Evolutionary conservation across 2,329 filamentous ascomycete species (phyloP), one percentile per base, ranked within the genome.

Genomic region (Talaromyces amestolkiae): DNA sequence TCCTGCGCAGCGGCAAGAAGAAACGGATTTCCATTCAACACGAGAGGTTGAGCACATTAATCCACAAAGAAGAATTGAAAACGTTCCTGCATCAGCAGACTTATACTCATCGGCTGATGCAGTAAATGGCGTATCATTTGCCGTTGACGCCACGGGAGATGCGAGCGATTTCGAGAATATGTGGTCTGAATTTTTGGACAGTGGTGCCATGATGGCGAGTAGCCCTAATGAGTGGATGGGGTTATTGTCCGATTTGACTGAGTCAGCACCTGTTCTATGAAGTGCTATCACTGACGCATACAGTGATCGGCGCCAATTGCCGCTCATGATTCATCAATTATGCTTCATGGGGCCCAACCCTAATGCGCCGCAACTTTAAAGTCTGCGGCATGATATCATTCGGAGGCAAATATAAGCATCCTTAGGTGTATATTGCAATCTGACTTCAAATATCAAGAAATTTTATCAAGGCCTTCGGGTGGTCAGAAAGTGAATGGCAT

Each of bases 141-240:
- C 61, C 33, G 53, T 45, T 33, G 60, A 51, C 43, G 64, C 51
- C 35, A 54, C 64, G 22, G 39, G 33, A 17, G 58, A 39, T 19
- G 60, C 66, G 5, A 59, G 60, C 3, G 70, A 70, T 11, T 58
- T 76, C 2, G 75, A 77, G 45, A 75, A 75, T 37, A 66, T 75
- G 27, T 77, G 75, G 75, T 66, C 69, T 3, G 73, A 76, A 31
- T 69, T 76, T 64, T 64, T 77, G 22, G 71, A 77, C 2, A 70
- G 64, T n/a, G 69, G 73, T 5, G 70, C 67, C 9, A 67, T 71
- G 45, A 35, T 73, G 19, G 67, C 64, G 2, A 54, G 72, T 24
- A 70, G 66, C 9, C 69, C 69, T 3, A 69, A 73, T 1, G 75
- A 75, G 37, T 77, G 74, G 75, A 73, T 70, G 17, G 70, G 70